Conservation (phyloP, 2,329 filamentous ascomycete species). For the Colletotrichum echinochloae region DNA sequence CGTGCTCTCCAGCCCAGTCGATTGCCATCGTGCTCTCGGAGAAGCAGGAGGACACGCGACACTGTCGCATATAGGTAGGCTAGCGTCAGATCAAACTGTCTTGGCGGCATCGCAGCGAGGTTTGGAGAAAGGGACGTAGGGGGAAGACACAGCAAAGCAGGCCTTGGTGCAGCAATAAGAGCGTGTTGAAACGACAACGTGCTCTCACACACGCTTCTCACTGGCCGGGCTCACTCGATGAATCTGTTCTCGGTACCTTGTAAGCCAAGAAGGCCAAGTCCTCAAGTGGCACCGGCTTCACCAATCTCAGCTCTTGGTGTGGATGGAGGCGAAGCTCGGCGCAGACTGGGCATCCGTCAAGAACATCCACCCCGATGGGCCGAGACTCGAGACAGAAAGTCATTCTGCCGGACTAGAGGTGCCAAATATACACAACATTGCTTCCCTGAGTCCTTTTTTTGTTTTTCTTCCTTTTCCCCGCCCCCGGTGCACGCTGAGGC, state of each 20-base stretch:
- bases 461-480: background rate
- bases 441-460: background rate
- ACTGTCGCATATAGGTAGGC: background rate
- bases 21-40: conserved; percentile 31
- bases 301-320: conserved; percentile 28
- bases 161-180: background rate
- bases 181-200: conserved; percentile 32
- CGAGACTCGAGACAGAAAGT: background rate
- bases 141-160: background rate
- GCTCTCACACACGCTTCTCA: conserved; percentile 11
- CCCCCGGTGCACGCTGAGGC: conserved; percentile 2
- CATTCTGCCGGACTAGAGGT: background rate
- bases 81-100: conserved; percentile 30
- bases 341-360: conserved; percentile 39
- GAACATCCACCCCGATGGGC: conserved; percentile 26
- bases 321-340: conserved; percentile 32
- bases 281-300: conserved; percentile 18
- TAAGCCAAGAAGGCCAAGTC: conserved; percentile 38
- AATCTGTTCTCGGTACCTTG: conserved; percentile 31
- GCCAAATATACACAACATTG: background rate
- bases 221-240: conserved; percentile 12
- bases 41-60: conserved; percentile 36
- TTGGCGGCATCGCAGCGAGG: conserved; percentile 24
- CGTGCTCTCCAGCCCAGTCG: conserved; percentile 31
- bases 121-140: background rate